These are phyloP conservation scores for Hysterangium stoloniferum DNA, from an alignment of 768 basidiomycete species.

Conservation along the genomic window DNA sequence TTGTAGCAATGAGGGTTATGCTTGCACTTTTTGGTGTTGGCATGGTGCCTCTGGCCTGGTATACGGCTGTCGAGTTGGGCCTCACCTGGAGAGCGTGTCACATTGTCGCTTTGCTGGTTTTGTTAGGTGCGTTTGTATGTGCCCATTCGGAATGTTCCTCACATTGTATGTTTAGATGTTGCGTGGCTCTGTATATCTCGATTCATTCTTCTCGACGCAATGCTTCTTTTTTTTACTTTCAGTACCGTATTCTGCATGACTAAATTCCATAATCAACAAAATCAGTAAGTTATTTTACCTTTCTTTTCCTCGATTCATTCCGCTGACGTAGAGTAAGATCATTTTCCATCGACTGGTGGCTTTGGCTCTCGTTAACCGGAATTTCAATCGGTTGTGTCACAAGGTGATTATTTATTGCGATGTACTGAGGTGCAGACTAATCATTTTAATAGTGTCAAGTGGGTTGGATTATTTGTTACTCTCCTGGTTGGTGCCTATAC, in stretches of 20 bases:
- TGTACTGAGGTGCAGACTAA: slow-evolving; percentile 1
- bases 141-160: slow-evolving; percentile 1
- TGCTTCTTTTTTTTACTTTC: slow-evolving; percentile 99
- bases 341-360: slow-evolving; percentile 96
- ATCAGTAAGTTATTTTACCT: slow-evolving; percentile 50
- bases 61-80: slow-evolving; percentile 88
- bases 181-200: slow-evolving; percentile 96
- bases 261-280: slow-evolving; percentile 97
- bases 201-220: slow-evolving; percentile 95
- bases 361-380: slow-evolving; percentile 92
- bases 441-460: slow-evolving; percentile 64
- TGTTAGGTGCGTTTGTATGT: slow-evolving; percentile 61
- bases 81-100: slow-evolving; percentile 88
- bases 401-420: slow-evolving; percentile 40
- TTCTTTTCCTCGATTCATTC: neutral
- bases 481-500: slow-evolving; percentile 94
- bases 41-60: slow-evolving; percentile 96
- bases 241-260: slow-evolving; percentile 90
- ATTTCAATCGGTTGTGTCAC: slow-evolving; percentile 92
- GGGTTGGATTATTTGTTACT: slow-evolving; percentile 93
- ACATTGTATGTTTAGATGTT: slow-evolving; percentile 52
- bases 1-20: slow-evolving; percentile 91
- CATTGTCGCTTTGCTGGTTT: slow-evolving; percentile 87
- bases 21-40: slow-evolving; percentile 90
- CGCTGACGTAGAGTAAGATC: slow-evolving; percentile 42